These are phyloP conservation scores for Fusarium pininemorale DNA, from an alignment of 2,329 filamentous ascomycete genomes.

Conservation along the genomic window DNA sequence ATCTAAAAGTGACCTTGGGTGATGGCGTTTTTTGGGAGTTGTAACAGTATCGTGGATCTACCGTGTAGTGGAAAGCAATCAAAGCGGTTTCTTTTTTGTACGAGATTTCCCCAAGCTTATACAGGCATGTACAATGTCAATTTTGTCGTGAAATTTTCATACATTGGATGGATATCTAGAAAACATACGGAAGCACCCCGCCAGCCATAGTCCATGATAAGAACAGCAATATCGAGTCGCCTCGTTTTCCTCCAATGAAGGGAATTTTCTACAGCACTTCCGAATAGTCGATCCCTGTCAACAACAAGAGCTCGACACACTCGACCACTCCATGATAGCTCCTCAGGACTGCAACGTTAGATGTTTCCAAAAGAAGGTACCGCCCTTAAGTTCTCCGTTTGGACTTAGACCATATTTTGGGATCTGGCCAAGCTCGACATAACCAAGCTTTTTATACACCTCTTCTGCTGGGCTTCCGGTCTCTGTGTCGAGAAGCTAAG, in stretches of 20 bases:
- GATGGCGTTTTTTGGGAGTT: conserved; percentile 41
- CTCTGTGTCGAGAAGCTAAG: conserved; percentile 62
- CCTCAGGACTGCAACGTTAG: conserved; percentile 45
- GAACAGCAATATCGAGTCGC: conserved; percentile 40
- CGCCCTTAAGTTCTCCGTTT: conserved; percentile 58
- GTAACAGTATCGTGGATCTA: conserved; percentile 36
- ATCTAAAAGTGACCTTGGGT: conserved; percentile 21
- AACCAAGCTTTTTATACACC: conserved; percentile 66
- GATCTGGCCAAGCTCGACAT: conserved; percentile 63
- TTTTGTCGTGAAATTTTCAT: neutral
- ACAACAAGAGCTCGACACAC: neutral
- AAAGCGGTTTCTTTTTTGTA: conserved; percentile 16
- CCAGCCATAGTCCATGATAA: conserved; percentile 21
- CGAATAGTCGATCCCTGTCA: neutral
- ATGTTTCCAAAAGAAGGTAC: conserved; percentile 69
- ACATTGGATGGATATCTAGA: conserved; percentile 27
- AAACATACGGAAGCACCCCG: conserved; percentile 34
- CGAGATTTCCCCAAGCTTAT: neutral
- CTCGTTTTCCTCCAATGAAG: conserved; percentile 33
- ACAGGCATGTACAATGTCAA: neutral
- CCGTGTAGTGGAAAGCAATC: conserved; percentile 22
- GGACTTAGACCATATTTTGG: conserved; percentile 63
- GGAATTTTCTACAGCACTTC: conserved; percentile 28
- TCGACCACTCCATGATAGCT: neutral
- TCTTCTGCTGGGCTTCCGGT: conserved; percentile 61